phyloP scores from a whole-genome alignment of 2,329 filamentous ascomycete genomes.

The Didymella glomerata region DNA sequence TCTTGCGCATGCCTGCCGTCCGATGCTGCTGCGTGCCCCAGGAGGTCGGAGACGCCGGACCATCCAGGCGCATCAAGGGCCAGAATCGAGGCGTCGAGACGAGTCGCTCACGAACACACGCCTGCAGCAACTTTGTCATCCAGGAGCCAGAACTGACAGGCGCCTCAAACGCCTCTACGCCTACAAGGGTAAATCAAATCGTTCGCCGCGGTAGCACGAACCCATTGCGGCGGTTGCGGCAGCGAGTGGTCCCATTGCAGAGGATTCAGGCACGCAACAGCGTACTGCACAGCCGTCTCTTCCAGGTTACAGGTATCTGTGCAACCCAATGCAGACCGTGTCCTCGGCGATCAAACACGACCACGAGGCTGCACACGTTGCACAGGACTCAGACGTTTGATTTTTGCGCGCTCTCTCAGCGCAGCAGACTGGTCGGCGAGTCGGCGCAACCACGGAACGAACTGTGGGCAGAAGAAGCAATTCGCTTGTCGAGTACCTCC shows the following conservation, averaged over 20 bases:
- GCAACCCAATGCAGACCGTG: slow-evolving; percentile 24
- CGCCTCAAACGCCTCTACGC: slow-evolving; percentile 28
- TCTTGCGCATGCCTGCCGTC: neutral
- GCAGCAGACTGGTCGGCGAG: slow-evolving; percentile 15
- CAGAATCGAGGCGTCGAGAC: slow-evolving; percentile 12
- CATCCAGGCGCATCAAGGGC: slow-evolving; percentile 22
- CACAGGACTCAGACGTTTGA: slow-evolving; percentile 15
- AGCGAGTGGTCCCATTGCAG: slow-evolving; percentile 24
- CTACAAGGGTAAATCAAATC: slow-evolving; percentile 17
- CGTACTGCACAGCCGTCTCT: slow-evolving; percentile 24
- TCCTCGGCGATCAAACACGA: slow-evolving; percentile 36
- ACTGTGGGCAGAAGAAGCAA: slow-evolving; percentile 20
- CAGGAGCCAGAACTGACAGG: slow-evolving; percentile 29
- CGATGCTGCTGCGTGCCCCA: slow-evolving; percentile 21
- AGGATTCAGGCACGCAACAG: slow-evolving; percentile 19
- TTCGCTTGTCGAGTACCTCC: slow-evolving; percentile 13
- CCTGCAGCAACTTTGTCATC: slow-evolving; percentile 22
- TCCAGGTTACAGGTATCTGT: slow-evolving; percentile 26
- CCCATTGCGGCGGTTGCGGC: slow-evolving; percentile 26
- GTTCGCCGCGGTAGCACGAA: slow-evolving; percentile 25
- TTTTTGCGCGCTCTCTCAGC: slow-evolving; percentile 2
- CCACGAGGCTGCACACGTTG: slow-evolving; percentile 29
- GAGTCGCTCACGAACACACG: slow-evolving; percentile 1
- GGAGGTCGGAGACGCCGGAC: slow-evolving; percentile 29
- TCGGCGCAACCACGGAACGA: slow-evolving; percentile 4